These are phyloP conservation scores for Amaranthus palmeri DNA, from an alignment of 148 eudicot species.

Conservation along the genomic window DNA sequence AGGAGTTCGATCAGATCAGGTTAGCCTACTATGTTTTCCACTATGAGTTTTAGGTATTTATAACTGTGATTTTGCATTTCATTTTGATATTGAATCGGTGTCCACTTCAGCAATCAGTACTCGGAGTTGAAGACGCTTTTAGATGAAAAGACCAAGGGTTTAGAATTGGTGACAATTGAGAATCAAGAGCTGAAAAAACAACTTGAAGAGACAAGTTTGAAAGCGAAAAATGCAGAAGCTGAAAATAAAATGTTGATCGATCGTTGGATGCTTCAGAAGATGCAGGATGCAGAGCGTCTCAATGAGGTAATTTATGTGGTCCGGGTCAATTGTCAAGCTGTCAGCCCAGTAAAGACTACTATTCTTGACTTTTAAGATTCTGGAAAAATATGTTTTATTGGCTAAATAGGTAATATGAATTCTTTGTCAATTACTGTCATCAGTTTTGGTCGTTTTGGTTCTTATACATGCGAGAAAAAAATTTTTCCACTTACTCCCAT, in stretches of 20 bases:
- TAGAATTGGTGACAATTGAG: slow-evolving; percentile 67
- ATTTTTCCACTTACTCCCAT: no score
- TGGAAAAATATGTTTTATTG: no score
- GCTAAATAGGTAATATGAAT: no score
- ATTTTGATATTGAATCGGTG: slow-evolving; percentile 2
- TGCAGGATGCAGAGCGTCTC: slow-evolving; percentile 94
- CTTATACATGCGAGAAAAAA: no score
- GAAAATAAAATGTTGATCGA: slow-evolving; percentile 82
- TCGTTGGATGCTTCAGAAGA: slow-evolving; percentile 89
- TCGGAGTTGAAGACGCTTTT: slow-evolving; percentile 43
- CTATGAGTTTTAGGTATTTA: not conserved
- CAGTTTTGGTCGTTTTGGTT: no score
- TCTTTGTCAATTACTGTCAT: no score
- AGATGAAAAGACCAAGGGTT: slow-evolving; percentile 70
- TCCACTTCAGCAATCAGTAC: slow-evolving; percentile 67
- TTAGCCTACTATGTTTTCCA: slow-evolving; percentile 18
- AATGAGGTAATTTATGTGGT: slow-evolving; percentile 58
- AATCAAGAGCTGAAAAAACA: slow-evolving; percentile 58
- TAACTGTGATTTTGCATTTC: slow-evolving; percentile 1
- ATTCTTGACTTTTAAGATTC: no score
- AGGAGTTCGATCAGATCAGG: slow-evolving; percentile 66
- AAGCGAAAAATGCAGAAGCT: slow-evolving; percentile 64
- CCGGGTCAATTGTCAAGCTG: not conserved
- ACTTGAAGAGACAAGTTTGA: slow-evolving; percentile 53
- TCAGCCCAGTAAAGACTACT: no score